These are phyloP conservation scores for Puccinia hordei DNA, from an alignment of 1,284 basidiomycete species.

Conservation along the genomic window DNA sequence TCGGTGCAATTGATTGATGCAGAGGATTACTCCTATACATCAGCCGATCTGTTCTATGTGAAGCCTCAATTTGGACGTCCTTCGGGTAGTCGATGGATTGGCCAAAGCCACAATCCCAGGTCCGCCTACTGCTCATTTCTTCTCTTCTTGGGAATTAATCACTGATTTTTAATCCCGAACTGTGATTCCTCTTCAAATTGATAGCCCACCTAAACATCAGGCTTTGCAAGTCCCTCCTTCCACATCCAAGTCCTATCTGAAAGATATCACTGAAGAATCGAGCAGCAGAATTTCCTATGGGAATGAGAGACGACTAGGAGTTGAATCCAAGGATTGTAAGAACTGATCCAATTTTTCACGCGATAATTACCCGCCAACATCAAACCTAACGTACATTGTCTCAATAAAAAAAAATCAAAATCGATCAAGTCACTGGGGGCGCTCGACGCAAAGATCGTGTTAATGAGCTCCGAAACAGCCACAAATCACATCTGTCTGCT, in stretches of 20 bases:
- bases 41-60: constrained; percentile 22
- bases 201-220: background rate
- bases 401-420: background rate
- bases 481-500: background rate
- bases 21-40: background rate
- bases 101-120: background rate
- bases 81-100: background rate
- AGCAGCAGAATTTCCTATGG: too few relatives aligned
- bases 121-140: background rate
- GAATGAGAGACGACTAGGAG: too few relatives aligned
- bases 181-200: background rate
- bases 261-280: too few relatives aligned
- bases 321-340: too few relatives aligned
- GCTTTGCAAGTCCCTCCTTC: background rate
- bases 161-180: too few relatives aligned
- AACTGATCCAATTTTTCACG: too few relatives aligned
- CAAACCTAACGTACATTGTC: background rate
- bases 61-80: background rate
- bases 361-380: background rate
- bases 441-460: background rate
- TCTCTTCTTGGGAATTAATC: too few relatives aligned
- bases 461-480: background rate
- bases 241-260: too few relatives aligned
- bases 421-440: background rate
- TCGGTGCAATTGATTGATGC: background rate